A percentile compares a stretch with the other conserved stretches of the same genome.
Conservation (phyloP, 2,329 filamentous ascomycete species). For the Trematosphaeria pertusa region DNA sequence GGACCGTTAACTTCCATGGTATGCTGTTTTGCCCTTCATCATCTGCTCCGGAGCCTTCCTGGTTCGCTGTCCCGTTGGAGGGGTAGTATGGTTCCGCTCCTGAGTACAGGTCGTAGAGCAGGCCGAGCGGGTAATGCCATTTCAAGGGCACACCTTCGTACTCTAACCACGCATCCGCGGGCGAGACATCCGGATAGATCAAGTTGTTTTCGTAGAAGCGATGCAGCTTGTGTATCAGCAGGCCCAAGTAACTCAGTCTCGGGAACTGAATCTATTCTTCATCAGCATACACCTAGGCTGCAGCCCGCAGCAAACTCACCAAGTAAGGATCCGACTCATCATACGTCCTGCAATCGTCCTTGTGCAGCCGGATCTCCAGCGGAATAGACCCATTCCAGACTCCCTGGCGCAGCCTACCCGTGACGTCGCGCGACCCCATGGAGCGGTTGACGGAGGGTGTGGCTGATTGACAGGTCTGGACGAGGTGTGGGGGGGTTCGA, state of each 20-base stretch:
- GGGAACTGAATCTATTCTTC: conserved; percentile 63
- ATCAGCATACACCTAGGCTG: conserved; percentile 8
- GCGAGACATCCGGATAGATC: conserved; percentile 62
- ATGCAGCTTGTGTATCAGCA: conserved; percentile 68
- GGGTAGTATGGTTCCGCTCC: conserved; percentile 58
- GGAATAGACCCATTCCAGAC: conserved; percentile 68
- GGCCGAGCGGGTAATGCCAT: conserved; percentile 74
- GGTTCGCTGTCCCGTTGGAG: conserved; percentile 14
- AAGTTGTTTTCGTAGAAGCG: conserved; percentile 66
- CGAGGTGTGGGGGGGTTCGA: conserved; percentile 8
- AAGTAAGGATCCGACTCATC: conserved; percentile 67
- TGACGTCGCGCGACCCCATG: conserved; percentile 42
- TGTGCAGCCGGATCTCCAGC: conserved; percentile 65
- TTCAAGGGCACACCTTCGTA: conserved; percentile 73
- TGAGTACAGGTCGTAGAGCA: conserved; percentile 73
- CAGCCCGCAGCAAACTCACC: conserved; percentile 45
- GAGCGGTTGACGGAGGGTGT: conserved; percentile 4
- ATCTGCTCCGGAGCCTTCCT: conserved; percentile 21
- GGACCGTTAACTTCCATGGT: conserved; percentile 69
- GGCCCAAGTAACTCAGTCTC: conserved; percentile 72
- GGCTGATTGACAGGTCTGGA: conserved; percentile 4
- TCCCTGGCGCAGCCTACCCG: conserved; percentile 52
- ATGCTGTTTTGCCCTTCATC: conserved; percentile 41
- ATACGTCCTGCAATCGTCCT: conserved; percentile 66
- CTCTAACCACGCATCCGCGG: conserved; percentile 67